These are phyloP conservation scores for Paramecium pentaurelia DNA, from an alignment of 73 alveolate species.

Conservation along the genomic window DNA sequence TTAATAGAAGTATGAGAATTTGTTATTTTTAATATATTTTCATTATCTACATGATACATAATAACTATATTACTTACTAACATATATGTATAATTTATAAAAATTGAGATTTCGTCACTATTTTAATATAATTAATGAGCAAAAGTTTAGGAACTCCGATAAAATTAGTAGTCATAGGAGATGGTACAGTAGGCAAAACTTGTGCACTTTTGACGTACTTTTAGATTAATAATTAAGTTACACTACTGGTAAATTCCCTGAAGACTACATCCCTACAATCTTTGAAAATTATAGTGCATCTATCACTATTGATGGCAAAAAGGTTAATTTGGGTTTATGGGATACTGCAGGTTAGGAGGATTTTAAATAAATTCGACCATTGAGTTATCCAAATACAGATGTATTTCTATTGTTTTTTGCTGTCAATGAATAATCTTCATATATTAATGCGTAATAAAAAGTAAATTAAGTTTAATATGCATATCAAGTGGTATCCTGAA, in stretches of 20 bases:
- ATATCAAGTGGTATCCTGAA: slow-evolving; percentile 67
- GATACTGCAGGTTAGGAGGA: slow-evolving; percentile 67
- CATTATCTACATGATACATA: not conserved
- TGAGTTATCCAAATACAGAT: slow-evolving; percentile 66
- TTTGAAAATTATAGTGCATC: slow-evolving; percentile 53
- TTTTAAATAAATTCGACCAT: slow-evolving; percentile 54
- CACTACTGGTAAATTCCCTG: slow-evolving; percentile 60
- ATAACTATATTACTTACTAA: not conserved
- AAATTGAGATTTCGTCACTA: not conserved
- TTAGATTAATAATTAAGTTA: slow-evolving; percentile 13
- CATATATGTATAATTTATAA: not conserved
- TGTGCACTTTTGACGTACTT: slow-evolving; percentile 48
- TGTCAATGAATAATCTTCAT: slow-evolving; percentile 52
- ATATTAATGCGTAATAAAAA: slow-evolving; percentile 49
- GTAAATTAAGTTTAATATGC: not conserved
- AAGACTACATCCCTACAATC: slow-evolving; percentile 62
- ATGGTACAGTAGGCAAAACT: slow-evolving; percentile 67
- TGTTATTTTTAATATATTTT: not conserved
- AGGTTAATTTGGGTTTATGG: slow-evolving; percentile 3
- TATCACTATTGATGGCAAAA: not conserved
- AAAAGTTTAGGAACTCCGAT: slow-evolving; percentile 1
- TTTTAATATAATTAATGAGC: not conserved
- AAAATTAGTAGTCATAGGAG: slow-evolving; percentile 65
- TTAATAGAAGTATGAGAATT: too few relatives aligned
- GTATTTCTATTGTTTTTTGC: slow-evolving; percentile 64